phyloP scores from a whole-genome alignment of 495 filamentous ascomycete species.

The Pseudotulostoma volvatum region DNA sequence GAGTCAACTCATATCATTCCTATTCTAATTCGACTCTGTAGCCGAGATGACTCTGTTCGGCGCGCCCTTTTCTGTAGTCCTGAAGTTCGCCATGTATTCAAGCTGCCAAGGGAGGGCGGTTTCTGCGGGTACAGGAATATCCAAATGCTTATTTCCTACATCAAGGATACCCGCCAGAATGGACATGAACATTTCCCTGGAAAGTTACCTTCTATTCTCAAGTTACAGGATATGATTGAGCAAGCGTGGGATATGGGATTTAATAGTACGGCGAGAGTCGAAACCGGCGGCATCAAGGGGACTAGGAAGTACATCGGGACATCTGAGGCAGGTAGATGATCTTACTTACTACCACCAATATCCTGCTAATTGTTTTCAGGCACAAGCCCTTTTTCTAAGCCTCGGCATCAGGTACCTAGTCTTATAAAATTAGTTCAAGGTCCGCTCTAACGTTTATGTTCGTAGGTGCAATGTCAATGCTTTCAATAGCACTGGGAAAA shows the following conservation, averaged over 20 bases:
- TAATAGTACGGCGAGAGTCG: slow-evolving; percentile 50
- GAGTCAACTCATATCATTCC: slow-evolving; percentile 54
- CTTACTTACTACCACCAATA: neutral
- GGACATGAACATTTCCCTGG: slow-evolving; percentile 44
- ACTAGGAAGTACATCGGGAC: slow-evolving; percentile 96
- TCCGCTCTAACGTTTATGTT: no score
- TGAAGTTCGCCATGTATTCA: slow-evolving; percentile 61
- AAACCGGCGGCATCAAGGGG: slow-evolving; percentile 76
- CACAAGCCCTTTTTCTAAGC: slow-evolving; percentile 60
- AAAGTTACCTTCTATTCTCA: slow-evolving; percentile 59
- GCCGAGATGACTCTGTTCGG: slow-evolving; percentile 43
- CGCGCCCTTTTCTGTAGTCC: slow-evolving; percentile 70
- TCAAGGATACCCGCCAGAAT: slow-evolving; percentile 38
- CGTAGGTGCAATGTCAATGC: slow-evolving; percentile 36
- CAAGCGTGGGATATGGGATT: slow-evolving; percentile 78
- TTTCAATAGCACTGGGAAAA: slow-evolving; percentile 21
- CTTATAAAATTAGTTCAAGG: no score
- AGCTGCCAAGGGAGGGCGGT: slow-evolving; percentile 63
- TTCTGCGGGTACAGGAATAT: slow-evolving; percentile 99
- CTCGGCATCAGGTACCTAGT: slow-evolving; percentile 55
- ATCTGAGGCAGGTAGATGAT: slow-evolving; percentile 49
- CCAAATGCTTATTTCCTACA: slow-evolving; percentile 77
- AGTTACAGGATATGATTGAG: slow-evolving; percentile 82
- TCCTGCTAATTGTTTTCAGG: slow-evolving; percentile 30
- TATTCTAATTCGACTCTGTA: slow-evolving; percentile 53